Conservation (phyloP, 2,329 filamentous ascomycete species). For the Diaporthe citrichinensis region DNA sequence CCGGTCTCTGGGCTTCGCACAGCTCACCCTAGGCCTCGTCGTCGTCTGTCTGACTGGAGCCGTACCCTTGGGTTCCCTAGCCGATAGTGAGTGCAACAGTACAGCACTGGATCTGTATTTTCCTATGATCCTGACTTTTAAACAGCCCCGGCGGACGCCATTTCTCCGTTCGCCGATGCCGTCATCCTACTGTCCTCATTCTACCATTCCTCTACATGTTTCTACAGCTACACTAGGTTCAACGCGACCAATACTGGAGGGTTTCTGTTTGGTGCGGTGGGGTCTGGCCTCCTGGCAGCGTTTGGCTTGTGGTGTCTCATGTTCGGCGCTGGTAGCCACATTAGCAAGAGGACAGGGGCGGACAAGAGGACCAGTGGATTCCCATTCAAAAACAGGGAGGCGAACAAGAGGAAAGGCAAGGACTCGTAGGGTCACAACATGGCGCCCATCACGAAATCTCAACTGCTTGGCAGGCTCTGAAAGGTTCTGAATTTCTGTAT, state of each 20-base stretch:
- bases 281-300: conserved; percentile 69
- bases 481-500: background rate
- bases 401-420: conserved; percentile 50
- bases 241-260: conserved; percentile 67
- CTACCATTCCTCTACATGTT: conserved; percentile 74
- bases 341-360: conserved; percentile 56
- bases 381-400: conserved; percentile 54
- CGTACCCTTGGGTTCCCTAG: conserved; percentile 72
- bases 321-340: conserved; percentile 55
- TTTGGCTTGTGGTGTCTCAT: conserved; percentile 74
- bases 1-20: conserved; percentile 76
- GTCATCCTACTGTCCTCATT: conserved; percentile 75
- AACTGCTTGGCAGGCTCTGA: background rate
- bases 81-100: conserved; percentile 52
- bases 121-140: background rate
- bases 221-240: conserved; percentile 79
- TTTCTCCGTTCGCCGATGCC: conserved; percentile 75
- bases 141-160: conserved; percentile 54
- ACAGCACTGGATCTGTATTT: background rate
- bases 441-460: background rate
- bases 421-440: conserved; percentile 27
- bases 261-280: conserved; percentile 72
- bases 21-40: conserved; percentile 74
- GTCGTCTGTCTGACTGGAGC: conserved; percentile 79
- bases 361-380: conserved; percentile 59